Evolutionary conservation across 73 alveolate genomes (phyloP), one percentile per base, ranked within the genome.

Genomic region (Tetrahymena borealis): DNA sequence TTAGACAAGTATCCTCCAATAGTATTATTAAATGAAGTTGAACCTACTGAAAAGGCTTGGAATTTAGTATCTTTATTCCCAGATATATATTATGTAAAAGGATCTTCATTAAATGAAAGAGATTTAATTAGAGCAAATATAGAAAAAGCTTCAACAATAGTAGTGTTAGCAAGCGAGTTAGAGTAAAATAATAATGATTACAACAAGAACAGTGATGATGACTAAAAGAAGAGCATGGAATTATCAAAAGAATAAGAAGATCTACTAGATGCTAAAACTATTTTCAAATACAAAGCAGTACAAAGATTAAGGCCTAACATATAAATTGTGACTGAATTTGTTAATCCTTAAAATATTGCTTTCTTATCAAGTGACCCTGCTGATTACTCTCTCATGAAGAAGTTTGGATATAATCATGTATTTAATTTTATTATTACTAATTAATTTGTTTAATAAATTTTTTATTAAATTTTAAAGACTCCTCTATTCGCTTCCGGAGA

Each of bases 401-500:
- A 94, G 90, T 92, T 94, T 78, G 98, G 96, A 35, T 96, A 97
- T 94, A 99, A 97, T 94, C 98, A 98, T 37, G 85, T 60, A 60
- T 24, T 24, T 60, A 18, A 18, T 60, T 20, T 60, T 1, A 10
- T 13, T n/a, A 24, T 60, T n/a, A 24, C 3, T 60, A 18, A 35
- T 2, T n/a, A n/a, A n/a, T n/a, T n/a, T 60, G 5, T 0, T 43
- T 24, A 20, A 60, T 1, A 12, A 7, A 1, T 7, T 42, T 24
- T 60, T 60, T 18, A 13, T 18, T 60, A 4, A 39, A 39, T 9
- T 60, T 20, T 1, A 60, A 24, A 60, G 85, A 98, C 99, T 0
- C 99, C 99, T n/a, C 95, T 98, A 9, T 98, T 98, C 91, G 99
- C 99, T 0, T 94, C 99, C 16, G 99, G 99, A n/a, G 99, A 98